A percentile compares a stretch with the other conserved stretches of the same genome.
These are phyloP conservation scores for Lachnellula cervina DNA, from an alignment of 2,329 filamentous ascomycete species.

Conservation along the genomic window DNA sequence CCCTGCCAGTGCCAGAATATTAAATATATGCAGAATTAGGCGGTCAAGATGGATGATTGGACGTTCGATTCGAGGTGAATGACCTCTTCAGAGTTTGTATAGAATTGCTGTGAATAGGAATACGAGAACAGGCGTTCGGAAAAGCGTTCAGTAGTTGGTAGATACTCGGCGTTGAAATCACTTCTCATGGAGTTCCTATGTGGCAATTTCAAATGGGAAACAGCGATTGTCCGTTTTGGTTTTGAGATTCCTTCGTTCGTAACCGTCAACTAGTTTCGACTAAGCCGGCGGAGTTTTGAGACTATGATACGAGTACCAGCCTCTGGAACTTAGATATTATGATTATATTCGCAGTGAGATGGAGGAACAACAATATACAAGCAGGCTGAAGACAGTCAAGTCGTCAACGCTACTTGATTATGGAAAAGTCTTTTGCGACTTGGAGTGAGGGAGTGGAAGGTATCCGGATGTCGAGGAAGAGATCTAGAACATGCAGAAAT, in stretches of 20 bases:
- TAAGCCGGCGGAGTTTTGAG: conserved; percentile 8
- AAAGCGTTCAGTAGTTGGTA: neutral
- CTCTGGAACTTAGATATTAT: conserved; percentile 20
- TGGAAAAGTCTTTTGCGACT: conserved; percentile 1
- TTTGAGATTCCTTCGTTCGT: neutral
- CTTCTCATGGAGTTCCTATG: neutral
- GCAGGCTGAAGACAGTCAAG: conserved; percentile 30
- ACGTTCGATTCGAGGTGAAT: too few species aligned
- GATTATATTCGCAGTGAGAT: conserved; percentile 22
- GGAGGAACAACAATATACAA: conserved; percentile 11
- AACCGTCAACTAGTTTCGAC: neutral
- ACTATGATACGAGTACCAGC: conserved; percentile 22
- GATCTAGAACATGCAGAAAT: neutral
- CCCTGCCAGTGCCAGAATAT: too few species aligned
- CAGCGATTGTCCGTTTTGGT: neutral
- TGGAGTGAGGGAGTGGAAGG: neutral
- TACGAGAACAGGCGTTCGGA: neutral
- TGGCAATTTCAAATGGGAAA: neutral
- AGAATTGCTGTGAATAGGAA: too few species aligned
- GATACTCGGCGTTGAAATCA: neutral
- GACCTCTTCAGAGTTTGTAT: too few species aligned
- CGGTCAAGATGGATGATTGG: too few species aligned
- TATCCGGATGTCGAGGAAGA: neutral
- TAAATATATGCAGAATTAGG: too few species aligned
- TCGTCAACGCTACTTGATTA: conserved; percentile 25